Evolutionary conservation across 2,329 filamentous ascomycete species (phyloP).

Genomic region (Sporothrix mexicana): DNA sequence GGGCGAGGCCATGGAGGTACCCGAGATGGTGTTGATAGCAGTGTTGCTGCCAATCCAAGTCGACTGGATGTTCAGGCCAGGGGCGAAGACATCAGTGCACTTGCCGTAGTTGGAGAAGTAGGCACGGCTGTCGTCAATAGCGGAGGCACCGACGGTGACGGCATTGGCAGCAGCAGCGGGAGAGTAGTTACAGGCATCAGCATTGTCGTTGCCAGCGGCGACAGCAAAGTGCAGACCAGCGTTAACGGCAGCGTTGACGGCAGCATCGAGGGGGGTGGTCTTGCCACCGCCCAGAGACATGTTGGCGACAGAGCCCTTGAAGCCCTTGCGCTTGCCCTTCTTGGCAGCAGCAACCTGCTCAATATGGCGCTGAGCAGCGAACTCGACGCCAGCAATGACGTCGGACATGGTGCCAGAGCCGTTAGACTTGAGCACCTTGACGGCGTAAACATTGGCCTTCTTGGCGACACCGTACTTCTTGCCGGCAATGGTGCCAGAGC

Average conservation of each 20-base stretch:
- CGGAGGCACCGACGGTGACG: slow-evolving; percentile 94
- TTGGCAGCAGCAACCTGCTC: slow-evolving; percentile 79
- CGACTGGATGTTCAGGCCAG: slow-evolving; percentile 93
- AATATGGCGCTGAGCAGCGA: slow-evolving; percentile 79
- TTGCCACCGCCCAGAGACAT: slow-evolving; percentile 99
- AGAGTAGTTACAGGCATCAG: slow-evolving; percentile 99
- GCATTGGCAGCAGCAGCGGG: slow-evolving; percentile 90
- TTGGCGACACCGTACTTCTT: slow-evolving; percentile 99
- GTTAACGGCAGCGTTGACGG: slow-evolving; percentile 90
- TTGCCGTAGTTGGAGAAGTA: slow-evolving; percentile 99
- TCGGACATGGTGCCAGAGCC: slow-evolving; percentile 98
- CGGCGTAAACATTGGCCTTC: slow-evolving; percentile 94
- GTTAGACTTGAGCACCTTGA: slow-evolving; percentile 98
- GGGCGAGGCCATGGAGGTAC: slow-evolving; percentile 98
- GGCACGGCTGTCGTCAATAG: slow-evolving; percentile 90
- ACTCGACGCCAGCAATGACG: slow-evolving; percentile 98
- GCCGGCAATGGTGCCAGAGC: slow-evolving; percentile 95
- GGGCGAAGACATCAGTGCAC: slow-evolving; percentile 99
- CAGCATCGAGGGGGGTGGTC: slow-evolving; percentile 86
- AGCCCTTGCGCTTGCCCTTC: slow-evolving; percentile 88
- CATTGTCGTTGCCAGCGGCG: slow-evolving; percentile 97
- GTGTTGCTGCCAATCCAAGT: slow-evolving; percentile 98
- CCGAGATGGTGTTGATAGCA: slow-evolving; percentile 98
- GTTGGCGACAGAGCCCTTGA: slow-evolving; percentile 99
- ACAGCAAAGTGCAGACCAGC: slow-evolving; percentile 97